Evolutionary conservation across 306 rosid species (phyloP), one percentile per base, ranked within the genome.

Genomic region (Clitoria ternatea): DNA sequence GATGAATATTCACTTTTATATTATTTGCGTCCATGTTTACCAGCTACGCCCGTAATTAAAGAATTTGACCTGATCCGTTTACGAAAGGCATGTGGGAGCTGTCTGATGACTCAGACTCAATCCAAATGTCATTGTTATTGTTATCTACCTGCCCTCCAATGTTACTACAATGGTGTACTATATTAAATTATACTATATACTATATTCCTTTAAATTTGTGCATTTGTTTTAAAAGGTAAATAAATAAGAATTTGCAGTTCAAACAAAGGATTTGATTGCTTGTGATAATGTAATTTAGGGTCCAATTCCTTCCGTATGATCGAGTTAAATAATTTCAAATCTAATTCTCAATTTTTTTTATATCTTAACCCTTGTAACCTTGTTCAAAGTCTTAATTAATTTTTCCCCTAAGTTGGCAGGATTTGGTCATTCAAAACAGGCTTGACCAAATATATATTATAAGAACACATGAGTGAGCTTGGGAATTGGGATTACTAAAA

Each of bases 101-200:
- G 55, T 54, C 55, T 70, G 75, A 37, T 56, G 76, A 56, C 67
- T 70, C 67, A 2, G 76, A 29, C 36, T 18, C 36, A 18, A 40
- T 70, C 44, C 44, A 24, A 5, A 23, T 55, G 44, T 39, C 29
- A 4, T 26, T 14, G 9, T 40, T 40, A 53, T 55, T 14, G 9
- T 40, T 40, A 53, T 55, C 13, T 55, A 55, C 33, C 66, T 17
- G 66, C 56, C 62, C 37, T 55, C 14, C 36, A 10, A 53, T 0
- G 1, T 47, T 49, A 33, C 61, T 49, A 33, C 48, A 20, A 35
- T 44, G 9, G 17, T 0, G 66, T 70, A 39, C 15, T 40, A 55
- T 54, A 54, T 37, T 53, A 29, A 52, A 69, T 27, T 59, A 6
- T 4, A 36, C 5, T 30, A 0, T 30, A n/a, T n/a, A n/a, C n/a